Base-by-base conservation (phyloP, 1,284 basidiomycete species). In the Microbotryum intermedium region DNA sequence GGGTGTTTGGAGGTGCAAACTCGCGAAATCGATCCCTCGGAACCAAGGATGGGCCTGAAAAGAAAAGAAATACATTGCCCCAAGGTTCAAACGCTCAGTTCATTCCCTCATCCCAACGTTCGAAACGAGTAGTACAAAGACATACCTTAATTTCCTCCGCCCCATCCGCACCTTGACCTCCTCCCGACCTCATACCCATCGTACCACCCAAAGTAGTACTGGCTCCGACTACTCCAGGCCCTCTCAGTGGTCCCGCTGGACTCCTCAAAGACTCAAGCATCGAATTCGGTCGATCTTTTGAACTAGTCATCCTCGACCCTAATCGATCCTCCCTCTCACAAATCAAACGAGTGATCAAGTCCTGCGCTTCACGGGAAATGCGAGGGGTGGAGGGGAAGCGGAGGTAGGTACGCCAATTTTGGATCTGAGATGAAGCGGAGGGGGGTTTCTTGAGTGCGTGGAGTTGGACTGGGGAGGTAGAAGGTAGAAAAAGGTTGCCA, bases 271-370 rank as follows among this genome's bases (percentile, higher is more conserved):
- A 52, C 61, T 21, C 64, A 57, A 89, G 80, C 74, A 88, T 79
- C 39, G 86, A 86, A 74, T 90, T 85, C 21, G 87, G 86, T 60
- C 86, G 78, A 55, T 81, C 84, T 47, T 83, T 83, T 57, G 84
- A 86, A 45, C 83, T 79, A 13, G 82, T 80, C 13, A 81, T 75
- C 71, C 59, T 57, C 16, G 69, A 71, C 23, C 92, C 93, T 39
- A 98, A 80, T 39, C 93, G 83, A 73, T 97, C 91, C 75, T 94
- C 90, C 6, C 89, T 85, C 75, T 97, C 93, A 74, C 94, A 97
- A 39, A 97, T 82, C 21, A 97, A 80, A 63, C 84, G 83, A 67
- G 85, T 81, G 81, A 97, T 90, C 70, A 97, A 80, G 76, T 86
- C 85, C 65, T 90, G 81, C 43, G 86, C 92, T 74, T 92, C 88